These are phyloP conservation scores for Ophiostoma populinum DNA, from an alignment of 2,329 filamentous ascomycete species.

Conservation along the genomic window DNA sequence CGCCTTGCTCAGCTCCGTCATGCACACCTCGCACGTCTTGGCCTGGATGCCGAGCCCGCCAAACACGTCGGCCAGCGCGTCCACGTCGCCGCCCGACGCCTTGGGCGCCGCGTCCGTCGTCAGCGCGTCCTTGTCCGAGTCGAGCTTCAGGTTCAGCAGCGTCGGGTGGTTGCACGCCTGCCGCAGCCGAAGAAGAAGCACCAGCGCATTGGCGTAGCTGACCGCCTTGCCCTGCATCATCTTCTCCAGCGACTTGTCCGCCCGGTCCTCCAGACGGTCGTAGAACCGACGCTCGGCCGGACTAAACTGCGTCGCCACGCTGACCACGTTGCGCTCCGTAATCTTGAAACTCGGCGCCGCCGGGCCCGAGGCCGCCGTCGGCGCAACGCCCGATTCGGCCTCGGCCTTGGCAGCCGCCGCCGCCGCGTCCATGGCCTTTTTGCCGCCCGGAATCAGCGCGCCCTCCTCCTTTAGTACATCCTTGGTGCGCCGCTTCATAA, in stretches of 20 bases:
- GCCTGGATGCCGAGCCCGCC: conserved; percentile 63
- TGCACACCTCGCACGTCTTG: conserved; percentile 73
- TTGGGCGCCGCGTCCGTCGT: conserved; percentile 37
- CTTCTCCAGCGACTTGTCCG: conserved; percentile 69
- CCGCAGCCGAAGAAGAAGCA: conserved; percentile 73
- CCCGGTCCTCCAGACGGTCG: conserved; percentile 61
- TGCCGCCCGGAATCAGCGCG: conserved; percentile 60
- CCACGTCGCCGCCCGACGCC: conserved; percentile 45
- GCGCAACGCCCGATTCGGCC: background rate
- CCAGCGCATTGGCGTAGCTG: conserved; percentile 87
- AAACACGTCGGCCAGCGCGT: conserved; percentile 73
- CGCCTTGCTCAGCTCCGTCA: conserved; percentile 43
- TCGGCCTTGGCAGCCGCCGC: conserved; percentile 16
- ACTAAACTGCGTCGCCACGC: conserved; percentile 61
- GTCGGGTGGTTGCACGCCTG: conserved; percentile 93
- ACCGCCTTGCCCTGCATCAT: conserved; percentile 66
- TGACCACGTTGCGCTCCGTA: conserved; percentile 75
- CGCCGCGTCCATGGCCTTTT: conserved; percentile 27
- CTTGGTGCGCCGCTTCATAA: conserved; percentile 98
- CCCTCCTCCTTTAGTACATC: conserved; percentile 85
- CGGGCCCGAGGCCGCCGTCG: background rate
- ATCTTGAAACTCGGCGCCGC: conserved; percentile 64
- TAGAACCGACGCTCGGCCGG: conserved; percentile 75
- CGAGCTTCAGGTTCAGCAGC: conserved; percentile 68
- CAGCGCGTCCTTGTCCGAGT: conserved; percentile 74